phyloP scores from a whole-genome alignment of 495 filamentous ascomycete species.

The Pyrenula massariospora region DNA sequence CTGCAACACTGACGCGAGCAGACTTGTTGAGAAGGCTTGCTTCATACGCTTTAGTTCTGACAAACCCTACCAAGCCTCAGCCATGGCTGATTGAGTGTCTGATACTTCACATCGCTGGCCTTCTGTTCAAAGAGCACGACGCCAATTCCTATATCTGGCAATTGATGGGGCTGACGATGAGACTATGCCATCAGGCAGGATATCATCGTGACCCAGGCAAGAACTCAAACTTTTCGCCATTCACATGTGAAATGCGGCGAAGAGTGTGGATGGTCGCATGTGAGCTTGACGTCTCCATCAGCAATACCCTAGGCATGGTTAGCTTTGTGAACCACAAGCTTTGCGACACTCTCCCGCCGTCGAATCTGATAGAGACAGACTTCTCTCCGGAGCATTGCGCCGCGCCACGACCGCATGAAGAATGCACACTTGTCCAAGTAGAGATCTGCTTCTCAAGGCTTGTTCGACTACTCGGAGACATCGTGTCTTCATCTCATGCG shows the following conservation, averaged over 20 bases:
- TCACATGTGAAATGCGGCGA: background rate
- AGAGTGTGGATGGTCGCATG: background rate
- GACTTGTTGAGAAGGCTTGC: background rate
- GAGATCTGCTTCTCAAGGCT: background rate
- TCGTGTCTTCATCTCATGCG: background rate
- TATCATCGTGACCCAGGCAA: background rate
- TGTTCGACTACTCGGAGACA: background rate
- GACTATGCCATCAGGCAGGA: background rate
- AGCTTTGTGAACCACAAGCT: background rate
- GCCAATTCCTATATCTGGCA: background rate
- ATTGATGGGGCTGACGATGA: background rate
- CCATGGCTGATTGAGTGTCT: background rate
- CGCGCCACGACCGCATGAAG: background rate
- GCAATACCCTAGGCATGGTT: background rate
- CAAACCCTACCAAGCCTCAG: background rate
- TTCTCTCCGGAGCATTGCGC: background rate
- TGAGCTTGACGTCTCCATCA: background rate
- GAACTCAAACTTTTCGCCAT: background rate
- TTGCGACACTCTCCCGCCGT: background rate
- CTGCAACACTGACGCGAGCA: background rate
- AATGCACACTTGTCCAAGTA: background rate
- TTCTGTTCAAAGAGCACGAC: background rate
- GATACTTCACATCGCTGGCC: background rate
- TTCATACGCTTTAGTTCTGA: background rate
- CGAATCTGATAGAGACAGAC: background rate